phyloP scores from a whole-genome alignment of 2,329 filamentous ascomycete genomes.

The Penicillium sp. region DNA sequence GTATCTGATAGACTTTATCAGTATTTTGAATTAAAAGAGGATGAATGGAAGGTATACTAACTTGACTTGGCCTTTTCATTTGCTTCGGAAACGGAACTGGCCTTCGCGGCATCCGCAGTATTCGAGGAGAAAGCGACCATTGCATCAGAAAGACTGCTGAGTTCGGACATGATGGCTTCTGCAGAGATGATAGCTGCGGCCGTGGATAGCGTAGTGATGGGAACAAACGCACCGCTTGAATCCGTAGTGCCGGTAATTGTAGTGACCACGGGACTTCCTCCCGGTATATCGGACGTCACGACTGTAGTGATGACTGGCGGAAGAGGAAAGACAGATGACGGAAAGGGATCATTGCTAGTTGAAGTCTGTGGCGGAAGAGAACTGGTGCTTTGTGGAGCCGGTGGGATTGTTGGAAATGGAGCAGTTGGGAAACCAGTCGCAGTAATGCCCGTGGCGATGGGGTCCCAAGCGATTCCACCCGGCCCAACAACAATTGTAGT shows the following conservation, averaged over 20 bases:
- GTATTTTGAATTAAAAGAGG: not conserved
- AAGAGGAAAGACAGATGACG: not conserved
- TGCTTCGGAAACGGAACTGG: not conserved
- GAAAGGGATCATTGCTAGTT: not conserved
- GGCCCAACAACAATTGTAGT: slow-evolving; percentile 3
- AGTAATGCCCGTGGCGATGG: not conserved
- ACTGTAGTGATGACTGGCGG: not conserved
- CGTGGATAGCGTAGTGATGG: not conserved
- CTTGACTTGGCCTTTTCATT: not conserved
- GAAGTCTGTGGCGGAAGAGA: not conserved
- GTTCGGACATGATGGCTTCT: not conserved
- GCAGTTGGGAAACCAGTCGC: not conserved
- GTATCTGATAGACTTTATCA: not conserved
- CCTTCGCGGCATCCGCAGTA: not conserved
- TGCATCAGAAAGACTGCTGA: not conserved
- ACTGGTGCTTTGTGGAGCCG: not conserved
- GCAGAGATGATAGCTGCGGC: not conserved
- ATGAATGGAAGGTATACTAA: not conserved
- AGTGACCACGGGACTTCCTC: not conserved
- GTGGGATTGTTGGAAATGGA: not conserved
- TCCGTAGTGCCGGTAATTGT: not conserved
- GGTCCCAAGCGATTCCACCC: not conserved
- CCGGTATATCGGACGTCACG: not conserved
- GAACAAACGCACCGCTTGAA: not conserved
- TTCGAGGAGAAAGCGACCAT: not conserved